Base-by-base conservation (phyloP, 2,329 filamentous ascomycete species). In the Niveomyces coronatus region DNA sequence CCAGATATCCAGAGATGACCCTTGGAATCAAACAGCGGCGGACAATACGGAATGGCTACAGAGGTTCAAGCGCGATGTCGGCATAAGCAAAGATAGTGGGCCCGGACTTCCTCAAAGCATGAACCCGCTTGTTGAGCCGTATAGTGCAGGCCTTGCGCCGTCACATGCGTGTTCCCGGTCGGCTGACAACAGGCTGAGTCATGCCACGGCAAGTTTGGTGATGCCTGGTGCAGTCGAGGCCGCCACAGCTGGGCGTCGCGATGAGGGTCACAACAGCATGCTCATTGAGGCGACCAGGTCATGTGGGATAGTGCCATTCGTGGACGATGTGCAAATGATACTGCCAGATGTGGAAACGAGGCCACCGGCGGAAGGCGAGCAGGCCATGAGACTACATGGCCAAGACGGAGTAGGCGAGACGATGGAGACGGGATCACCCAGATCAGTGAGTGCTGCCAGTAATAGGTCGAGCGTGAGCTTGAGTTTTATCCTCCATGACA, bases 11-110 rank as follows among this genome's bases (percentile, higher is more conserved):
- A 75, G 71, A 40, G 75, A 79, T 40, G 75, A 79, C 47, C 71
- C 72, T 3, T 78, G 74, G 70, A 79, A 79, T 51, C 70, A 76
- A 47, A 79, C 75, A 0, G 71, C 72, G 1, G 74, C 74, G 20
- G 76, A 79, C 49, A 79, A 79, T 45, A 65, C 63, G 1, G 74
- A 79, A 53, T 80, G 76, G 76, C 62, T 80, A 10, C 63, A 67
- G 40, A 67, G 74, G 31, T 79, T 80, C 59, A 79, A 80, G 53
- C 66, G 72, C 9, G 66, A 74, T 33, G 63, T 60, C 1, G 72
- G 72, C 14, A 68, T 79, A 20, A 53, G 70, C 1, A 53, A 61
- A n/a, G 58, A 63, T 9, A 55, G 61, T 4, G 70, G 73, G 0
- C 72, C 72, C 0, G 72, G 71, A 3, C 60, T 78, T 0, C 59